phyloP scores from a whole-genome alignment of 2,329 filamentous ascomycete genomes.

The Chaetomiaceae sp. region DNA sequence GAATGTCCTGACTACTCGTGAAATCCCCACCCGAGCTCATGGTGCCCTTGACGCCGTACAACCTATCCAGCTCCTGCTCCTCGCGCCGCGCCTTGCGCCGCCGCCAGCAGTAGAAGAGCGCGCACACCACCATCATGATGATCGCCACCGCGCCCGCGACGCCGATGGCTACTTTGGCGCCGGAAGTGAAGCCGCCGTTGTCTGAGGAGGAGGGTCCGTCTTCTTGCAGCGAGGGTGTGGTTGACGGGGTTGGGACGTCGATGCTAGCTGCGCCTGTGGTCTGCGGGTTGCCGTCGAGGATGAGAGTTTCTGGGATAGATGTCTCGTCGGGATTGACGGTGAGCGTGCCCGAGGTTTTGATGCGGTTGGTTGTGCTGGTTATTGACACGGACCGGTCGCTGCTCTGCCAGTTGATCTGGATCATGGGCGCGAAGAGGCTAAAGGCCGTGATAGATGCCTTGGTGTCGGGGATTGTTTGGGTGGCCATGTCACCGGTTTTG shows the following conservation, averaged over 20 bases:
- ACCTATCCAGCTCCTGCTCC: conserved; percentile 24
- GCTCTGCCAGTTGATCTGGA: conserved; percentile 30
- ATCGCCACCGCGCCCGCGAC: conserved; percentile 21
- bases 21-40: conserved; percentile 12
- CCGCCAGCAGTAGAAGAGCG: conserved; percentile 23
- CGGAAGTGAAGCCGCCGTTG: conserved; percentile 7
- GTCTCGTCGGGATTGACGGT: conserved; percentile 8
- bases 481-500: conserved; percentile 15
- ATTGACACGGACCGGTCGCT: conserved; percentile 19
- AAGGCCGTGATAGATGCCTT: conserved; percentile 22
- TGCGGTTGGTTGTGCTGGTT: neutral
- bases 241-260: neutral
- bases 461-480: conserved; percentile 19
- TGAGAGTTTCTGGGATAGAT: conserved; percentile 13
- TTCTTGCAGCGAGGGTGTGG: neutral
- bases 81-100: conserved; percentile 17
- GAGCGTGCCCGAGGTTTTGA: conserved; percentile 7
- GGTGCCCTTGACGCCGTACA: conserved; percentile 23
- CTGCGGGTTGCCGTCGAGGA: conserved; percentile 10
- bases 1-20: conserved; percentile 16
- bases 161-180: conserved; percentile 23
- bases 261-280: neutral
- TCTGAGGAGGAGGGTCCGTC: neutral
- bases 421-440: conserved; percentile 27
- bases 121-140: conserved; percentile 19